phyloP scores from a whole-genome alignment of 148 eudicot genomes.

The Nepenthes gracilis region DNA sequence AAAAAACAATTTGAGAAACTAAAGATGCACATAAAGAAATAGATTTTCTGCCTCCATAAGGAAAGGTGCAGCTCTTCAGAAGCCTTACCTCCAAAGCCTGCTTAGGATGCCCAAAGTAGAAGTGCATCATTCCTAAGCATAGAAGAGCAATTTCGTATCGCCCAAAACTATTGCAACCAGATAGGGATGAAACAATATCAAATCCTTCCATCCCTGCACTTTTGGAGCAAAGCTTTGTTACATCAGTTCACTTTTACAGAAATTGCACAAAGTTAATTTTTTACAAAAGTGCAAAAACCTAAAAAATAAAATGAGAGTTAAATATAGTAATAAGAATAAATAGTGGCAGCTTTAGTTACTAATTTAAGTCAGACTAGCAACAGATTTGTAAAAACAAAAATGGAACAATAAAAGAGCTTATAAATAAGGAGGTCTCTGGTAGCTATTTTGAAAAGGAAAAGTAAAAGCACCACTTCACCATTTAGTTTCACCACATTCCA shows the following conservation, averaged over 20 bases:
- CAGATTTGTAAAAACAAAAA: no score
- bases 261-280: background rate
- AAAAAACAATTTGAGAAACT: background rate
- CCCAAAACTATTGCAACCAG: conserved; percentile 39
- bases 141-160: conserved; percentile 84
- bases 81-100: conserved; percentile 71
- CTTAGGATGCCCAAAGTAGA: conserved; percentile 94
- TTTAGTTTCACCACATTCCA: no score
- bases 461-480: no score
- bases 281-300: no score
- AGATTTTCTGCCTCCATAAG: background rate
- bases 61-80: conserved; percentile 3
- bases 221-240: conserved; percentile 22
- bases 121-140: conserved; percentile 94
- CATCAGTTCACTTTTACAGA: conserved; percentile 18
- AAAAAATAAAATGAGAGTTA: no score
- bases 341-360: no score
- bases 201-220: conserved; percentile 99
- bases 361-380: no score
- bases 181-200: conserved; percentile 47
- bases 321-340: no score
- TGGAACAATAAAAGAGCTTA: no score
- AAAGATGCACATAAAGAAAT: background rate
- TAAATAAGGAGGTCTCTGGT: no score
- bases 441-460: no score